These are phyloP conservation scores for Rachicladosporium sp. DNA, from an alignment of 2,329 filamentous ascomycete species.

Conservation along the genomic window DNA sequence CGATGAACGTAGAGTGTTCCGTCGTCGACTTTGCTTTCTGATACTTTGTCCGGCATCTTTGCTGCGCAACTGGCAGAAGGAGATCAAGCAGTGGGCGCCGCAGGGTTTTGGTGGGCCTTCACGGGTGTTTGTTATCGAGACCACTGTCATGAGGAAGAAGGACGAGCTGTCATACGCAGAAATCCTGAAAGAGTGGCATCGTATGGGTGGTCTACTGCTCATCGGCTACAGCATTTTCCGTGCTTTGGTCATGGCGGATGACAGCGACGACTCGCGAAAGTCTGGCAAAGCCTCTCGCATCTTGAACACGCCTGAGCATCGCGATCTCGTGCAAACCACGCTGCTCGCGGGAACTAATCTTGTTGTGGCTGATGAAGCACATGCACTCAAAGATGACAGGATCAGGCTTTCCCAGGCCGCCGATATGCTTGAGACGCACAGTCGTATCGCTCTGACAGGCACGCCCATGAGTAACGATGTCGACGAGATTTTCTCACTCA, in stretches of 20 bases:
- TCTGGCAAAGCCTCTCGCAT: neutral
- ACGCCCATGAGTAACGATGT: slow-evolving; percentile 79
- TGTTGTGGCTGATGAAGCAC: slow-evolving; percentile 76
- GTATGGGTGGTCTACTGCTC: slow-evolving; percentile 57
- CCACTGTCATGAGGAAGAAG: slow-evolving; percentile 17
- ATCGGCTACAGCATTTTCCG: slow-evolving; percentile 62
- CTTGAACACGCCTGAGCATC: slow-evolving; percentile 13
- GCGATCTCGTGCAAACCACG: slow-evolving; percentile 32
- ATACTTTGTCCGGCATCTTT: slow-evolving; percentile 65
- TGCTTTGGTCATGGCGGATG: slow-evolving; percentile 22
- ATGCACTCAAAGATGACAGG: slow-evolving; percentile 56
- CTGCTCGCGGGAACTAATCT: slow-evolving; percentile 54
- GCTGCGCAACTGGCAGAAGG: slow-evolving; percentile 72
- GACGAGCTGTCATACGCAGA: slow-evolving; percentile 11
- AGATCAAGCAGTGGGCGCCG: slow-evolving; percentile 56
- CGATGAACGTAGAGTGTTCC: slow-evolving; percentile 27
- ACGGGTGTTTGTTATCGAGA: slow-evolving; percentile 40
- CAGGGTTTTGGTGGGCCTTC: slow-evolving; percentile 27
- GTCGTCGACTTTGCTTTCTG: slow-evolving; percentile 48
- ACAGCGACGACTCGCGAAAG: slow-evolving; percentile 27
- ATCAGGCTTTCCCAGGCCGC: slow-evolving; percentile 44
- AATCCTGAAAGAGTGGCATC: slow-evolving; percentile 15
- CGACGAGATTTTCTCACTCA: slow-evolving; percentile 73
- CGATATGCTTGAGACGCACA: slow-evolving; percentile 50
- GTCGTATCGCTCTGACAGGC: slow-evolving; percentile 72